Base-by-base conservation (phyloP, 1,139 yeast species). In the Sporopachydermia cereana region DNA sequence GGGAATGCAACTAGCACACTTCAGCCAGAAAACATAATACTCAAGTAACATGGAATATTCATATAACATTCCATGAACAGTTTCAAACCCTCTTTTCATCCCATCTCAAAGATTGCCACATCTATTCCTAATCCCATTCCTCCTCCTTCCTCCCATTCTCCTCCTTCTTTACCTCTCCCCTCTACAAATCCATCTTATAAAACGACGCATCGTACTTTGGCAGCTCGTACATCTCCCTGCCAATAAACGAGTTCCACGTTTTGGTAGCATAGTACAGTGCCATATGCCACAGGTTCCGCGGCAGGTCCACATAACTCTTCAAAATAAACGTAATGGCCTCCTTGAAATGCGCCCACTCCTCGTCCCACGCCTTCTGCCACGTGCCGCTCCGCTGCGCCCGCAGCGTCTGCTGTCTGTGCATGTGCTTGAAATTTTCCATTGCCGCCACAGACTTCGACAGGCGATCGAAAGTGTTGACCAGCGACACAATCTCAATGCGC, bases 401-500 rank as follows among this genome's bases (percentile, higher is more conserved):
- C 51, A 36, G 52, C 52, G 7, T 51, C 27, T 48, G 50, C 24
- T 50, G 41, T 21, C 48, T 46, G 25, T 50, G 49, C 23, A 46
- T 44, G 21, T 43, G 45, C 14, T 46, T 80, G 67, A 89, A 91
- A 51, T 76, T 74, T 51, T 76, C 76, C 44, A 89, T 79, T 27
- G 94, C 78, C 50, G 72, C 76, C 39, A 91, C 70, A 31, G 96
- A 84, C 64, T 85, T 86, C 12, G 96, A 83, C 49, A 91, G 70
- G 54, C 97, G 76, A 57, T 89, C 96, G 63, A 86, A 86, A 0
- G 97, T 91, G 64, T 91, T 91, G 55, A 91, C 67, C 54, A 91
- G 72, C 1, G 96, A 95, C 44, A 89, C 93, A 48, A 93, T 66
- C 63, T 91, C 99, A 49, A 85, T 79, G 55, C 94, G 79, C 45